phyloP scores from a whole-genome alignment of 352 stramenopile species.

The Blastocystis sp. region DNA sequence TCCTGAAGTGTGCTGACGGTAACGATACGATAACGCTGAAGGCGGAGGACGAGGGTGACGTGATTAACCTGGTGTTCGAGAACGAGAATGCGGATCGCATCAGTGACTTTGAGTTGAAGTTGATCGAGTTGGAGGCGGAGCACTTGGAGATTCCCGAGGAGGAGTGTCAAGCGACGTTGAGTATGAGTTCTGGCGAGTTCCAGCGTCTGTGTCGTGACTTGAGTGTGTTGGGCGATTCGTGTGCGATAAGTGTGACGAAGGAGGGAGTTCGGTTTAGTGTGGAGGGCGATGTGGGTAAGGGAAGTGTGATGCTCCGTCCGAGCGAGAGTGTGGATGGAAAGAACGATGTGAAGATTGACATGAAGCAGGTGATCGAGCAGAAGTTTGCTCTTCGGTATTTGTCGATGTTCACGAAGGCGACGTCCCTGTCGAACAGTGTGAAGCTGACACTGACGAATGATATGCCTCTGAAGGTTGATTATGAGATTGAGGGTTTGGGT shows the following conservation, averaged over 20 bases:
- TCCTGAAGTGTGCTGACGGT: conserved; percentile 97
- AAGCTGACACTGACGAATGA: conserved; percentile 93
- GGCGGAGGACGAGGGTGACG: conserved; percentile 91
- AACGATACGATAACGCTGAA: conserved; percentile 95
- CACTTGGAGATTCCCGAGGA: conserved; percentile 96
- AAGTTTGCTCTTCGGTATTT: conserved; percentile 98
- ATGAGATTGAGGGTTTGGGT: conserved; percentile 92
- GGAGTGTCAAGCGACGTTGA: conserved; percentile 91
- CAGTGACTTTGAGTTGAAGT: conserved; percentile 94
- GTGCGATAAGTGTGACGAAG: conserved; percentile 89
- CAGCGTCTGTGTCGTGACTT: conserved; percentile 96
- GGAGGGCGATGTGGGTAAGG: conserved; percentile 89
- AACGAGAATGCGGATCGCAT: conserved; percentile 85
- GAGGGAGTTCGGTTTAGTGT: conserved; percentile 95
- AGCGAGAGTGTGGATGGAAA: conserved; percentile 79
- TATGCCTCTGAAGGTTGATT: conserved; percentile 96
- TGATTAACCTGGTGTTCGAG: conserved; percentile 96
- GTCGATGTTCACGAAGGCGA: conserved; percentile 99
- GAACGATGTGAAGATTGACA: conserved; percentile 88
- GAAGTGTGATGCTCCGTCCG: conserved; percentile 89
- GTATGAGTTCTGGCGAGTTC: conserved; percentile 85
- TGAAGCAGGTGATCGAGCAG: conserved; percentile 96
- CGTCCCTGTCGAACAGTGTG: conserved; percentile 86
- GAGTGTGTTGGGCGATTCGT: conserved; percentile 95
- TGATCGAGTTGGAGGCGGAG: conserved; percentile 98